Percentiles rank a stretch among this genome's conserved stretches.
Conservation (phyloP, 192 early-diverging fungal genomes). For the Rhizophagus sp. region DNA sequence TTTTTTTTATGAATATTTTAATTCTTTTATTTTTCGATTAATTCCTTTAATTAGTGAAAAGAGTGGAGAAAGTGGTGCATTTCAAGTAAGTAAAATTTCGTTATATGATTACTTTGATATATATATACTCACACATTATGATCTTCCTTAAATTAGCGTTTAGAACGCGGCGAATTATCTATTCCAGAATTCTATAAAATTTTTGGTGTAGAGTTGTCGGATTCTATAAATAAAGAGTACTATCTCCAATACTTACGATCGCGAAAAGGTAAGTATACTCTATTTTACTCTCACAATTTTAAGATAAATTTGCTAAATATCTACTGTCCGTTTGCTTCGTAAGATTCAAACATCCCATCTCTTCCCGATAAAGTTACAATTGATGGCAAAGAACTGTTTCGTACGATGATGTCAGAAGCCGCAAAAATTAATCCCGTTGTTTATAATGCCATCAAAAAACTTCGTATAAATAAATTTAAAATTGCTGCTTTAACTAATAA, state of each 20-base stretch:
- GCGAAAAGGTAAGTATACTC: constrained; percentile 32
- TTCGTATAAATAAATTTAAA: constrained; percentile 48
- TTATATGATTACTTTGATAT: background rate
- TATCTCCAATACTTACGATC: constrained; percentile 46
- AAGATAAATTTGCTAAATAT: background rate
- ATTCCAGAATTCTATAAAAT: constrained; percentile 55
- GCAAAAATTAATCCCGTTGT: constrained; percentile 45
- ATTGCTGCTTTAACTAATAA: constrained; percentile 87
- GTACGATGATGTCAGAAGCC: constrained; percentile 63
- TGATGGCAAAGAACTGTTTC: constrained; percentile 63
- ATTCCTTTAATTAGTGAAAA: background rate
- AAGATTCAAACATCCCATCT: constrained; percentile 24
- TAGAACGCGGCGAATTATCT: constrained; percentile 64
- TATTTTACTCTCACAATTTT: background rate
- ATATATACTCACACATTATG: no score
- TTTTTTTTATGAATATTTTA: no score
- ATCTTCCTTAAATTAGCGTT: constrained; percentile 19
- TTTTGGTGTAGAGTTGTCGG: constrained; percentile 61
- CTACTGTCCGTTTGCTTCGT: background rate
- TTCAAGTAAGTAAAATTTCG: constrained; percentile 38
- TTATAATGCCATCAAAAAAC: constrained; percentile 47
- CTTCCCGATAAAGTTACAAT: constrained; percentile 37
- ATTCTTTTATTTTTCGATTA: background rate
- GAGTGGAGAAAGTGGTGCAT: constrained; percentile 47
- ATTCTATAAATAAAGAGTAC: constrained; percentile 48